Evolutionary conservation across 2,329 filamentous ascomycete genomes (phyloP).

Genomic region (Alternaria arbusti): DNA sequence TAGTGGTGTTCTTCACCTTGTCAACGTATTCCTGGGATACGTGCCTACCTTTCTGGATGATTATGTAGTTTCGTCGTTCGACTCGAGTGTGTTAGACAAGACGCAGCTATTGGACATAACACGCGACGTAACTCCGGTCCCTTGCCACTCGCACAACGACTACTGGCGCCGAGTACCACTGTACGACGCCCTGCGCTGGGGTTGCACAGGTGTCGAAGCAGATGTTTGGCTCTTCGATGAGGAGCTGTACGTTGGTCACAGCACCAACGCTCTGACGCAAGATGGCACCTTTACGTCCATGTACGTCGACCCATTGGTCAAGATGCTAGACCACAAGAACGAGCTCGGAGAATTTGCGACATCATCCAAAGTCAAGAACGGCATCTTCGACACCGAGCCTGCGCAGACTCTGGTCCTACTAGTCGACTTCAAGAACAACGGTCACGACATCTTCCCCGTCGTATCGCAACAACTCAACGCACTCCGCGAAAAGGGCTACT

Average conservation of each 20-base stretch:
- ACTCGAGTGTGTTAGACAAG: constrained; percentile 52
- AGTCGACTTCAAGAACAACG: constrained; percentile 58
- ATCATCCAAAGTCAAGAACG: constrained; percentile 44
- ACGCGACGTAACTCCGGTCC: constrained; percentile 56
- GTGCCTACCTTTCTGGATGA: constrained; percentile 48
- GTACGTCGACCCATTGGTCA: constrained; percentile 60
- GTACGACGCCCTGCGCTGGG: constrained; percentile 61
- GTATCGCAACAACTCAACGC: constrained; percentile 53
- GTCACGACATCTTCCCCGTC: constrained; percentile 44
- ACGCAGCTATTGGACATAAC: constrained; percentile 56
- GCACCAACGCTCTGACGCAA: constrained; percentile 53
- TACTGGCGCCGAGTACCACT: constrained; percentile 64
- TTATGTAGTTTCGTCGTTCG: constrained; percentile 39
- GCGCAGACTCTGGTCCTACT: constrained; percentile 59
- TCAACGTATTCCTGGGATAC: constrained; percentile 48
- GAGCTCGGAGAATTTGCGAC: constrained; percentile 42
- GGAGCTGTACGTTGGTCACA: constrained; percentile 64
- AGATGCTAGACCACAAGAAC: constrained; percentile 59
- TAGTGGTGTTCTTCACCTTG: constrained; percentile 52
- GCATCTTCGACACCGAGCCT: constrained; percentile 60
- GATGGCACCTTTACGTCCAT: constrained; percentile 58
- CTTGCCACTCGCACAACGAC: constrained; percentile 65
- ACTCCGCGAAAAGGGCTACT: constrained; percentile 57
- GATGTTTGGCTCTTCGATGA: constrained; percentile 63
- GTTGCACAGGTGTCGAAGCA: constrained; percentile 63